Percentiles rank a stretch among this genome's conserved stretches.
Conservation (phyloP, 2,329 filamentous ascomycete species). For the Alternaria sp. region DNA sequence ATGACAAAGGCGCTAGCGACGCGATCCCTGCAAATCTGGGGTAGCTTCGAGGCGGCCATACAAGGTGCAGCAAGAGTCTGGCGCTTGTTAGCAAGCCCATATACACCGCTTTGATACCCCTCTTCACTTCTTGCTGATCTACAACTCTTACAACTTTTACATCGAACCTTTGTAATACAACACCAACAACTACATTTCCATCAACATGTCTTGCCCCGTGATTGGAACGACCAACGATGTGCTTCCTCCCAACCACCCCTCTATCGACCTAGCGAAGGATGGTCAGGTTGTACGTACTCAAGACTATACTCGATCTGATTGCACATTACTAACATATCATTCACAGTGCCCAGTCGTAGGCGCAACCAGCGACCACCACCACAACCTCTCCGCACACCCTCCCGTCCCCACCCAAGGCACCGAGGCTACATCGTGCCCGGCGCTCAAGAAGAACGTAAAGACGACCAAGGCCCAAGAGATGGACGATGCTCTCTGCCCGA, state of each 20-base stretch:
- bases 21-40: constrained; percentile 21
- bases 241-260: constrained; percentile 53
- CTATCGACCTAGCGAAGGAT: constrained; percentile 46
- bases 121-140: not conserved
- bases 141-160: not conserved
- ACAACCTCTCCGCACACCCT: constrained; percentile 52
- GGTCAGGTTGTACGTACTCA: constrained; percentile 41
- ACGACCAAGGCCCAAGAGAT: constrained; percentile 46
- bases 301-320: not conserved
- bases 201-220: constrained; percentile 43
- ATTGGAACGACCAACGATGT: constrained; percentile 53
- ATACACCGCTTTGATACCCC: constrained; percentile 3
- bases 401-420: constrained; percentile 37
- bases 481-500: constrained; percentile 53
- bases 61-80: not conserved
- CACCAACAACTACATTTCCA: not conserved
- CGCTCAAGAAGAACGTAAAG: constrained; percentile 48
- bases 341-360: constrained; percentile 53
- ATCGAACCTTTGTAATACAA: not conserved
- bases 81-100: not conserved
- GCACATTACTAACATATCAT: not conserved
- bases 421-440: constrained; percentile 50
- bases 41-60: constrained; percentile 19
- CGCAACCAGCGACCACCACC: constrained; percentile 54
- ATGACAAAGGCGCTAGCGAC: constrained; percentile 20